Conservation (phyloP, 805 yeast species). For the Yamadazyma nakazawae region DNA sequence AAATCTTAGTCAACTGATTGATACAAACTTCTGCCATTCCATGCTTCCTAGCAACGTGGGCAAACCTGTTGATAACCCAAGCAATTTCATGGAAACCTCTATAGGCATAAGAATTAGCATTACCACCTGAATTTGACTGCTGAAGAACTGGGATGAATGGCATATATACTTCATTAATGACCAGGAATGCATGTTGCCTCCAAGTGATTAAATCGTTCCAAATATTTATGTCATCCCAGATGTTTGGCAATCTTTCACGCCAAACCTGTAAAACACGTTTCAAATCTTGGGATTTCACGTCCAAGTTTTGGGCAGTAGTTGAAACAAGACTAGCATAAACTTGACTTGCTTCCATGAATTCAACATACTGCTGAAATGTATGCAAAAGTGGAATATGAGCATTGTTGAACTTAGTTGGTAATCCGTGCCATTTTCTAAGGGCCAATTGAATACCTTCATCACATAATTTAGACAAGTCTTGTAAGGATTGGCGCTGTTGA, state of each 20-base stretch:
- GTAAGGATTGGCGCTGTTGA: conserved; percentile 81
- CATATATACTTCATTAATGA: conserved; percentile 88
- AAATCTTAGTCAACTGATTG: conserved; percentile 86
- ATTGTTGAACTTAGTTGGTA: conserved; percentile 71
- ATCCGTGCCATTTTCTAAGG: conserved; percentile 85
- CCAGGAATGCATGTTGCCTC: conserved; percentile 98
- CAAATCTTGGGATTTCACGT: conserved; percentile 88
- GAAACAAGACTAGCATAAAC: conserved; percentile 83
- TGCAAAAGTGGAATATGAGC: conserved; percentile 91
- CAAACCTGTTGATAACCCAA: conserved; percentile 97
- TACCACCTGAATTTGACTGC: conserved; percentile 60
- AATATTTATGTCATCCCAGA: conserved; percentile 95
- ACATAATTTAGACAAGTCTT: conserved; percentile 78
- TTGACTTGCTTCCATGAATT: conserved; percentile 95
- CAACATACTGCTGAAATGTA: conserved; percentile 95
- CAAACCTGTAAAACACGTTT: conserved; percentile 94
- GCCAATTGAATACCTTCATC: conserved; percentile 97
- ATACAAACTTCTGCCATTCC: conserved; percentile 96
- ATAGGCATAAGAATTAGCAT: conserved; percentile 89
- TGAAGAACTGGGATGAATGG: conserved; percentile 87
- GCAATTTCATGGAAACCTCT: conserved; percentile 98
- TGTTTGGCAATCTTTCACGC: conserved; percentile 95
- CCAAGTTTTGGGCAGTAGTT: conserved; percentile 89
- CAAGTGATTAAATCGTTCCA: conserved; percentile 98
- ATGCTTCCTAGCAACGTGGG: conserved; percentile 97